Conservation (phyloP, 352 stramenopile genomes). For the Phytophthora podocarpi region DNA sequence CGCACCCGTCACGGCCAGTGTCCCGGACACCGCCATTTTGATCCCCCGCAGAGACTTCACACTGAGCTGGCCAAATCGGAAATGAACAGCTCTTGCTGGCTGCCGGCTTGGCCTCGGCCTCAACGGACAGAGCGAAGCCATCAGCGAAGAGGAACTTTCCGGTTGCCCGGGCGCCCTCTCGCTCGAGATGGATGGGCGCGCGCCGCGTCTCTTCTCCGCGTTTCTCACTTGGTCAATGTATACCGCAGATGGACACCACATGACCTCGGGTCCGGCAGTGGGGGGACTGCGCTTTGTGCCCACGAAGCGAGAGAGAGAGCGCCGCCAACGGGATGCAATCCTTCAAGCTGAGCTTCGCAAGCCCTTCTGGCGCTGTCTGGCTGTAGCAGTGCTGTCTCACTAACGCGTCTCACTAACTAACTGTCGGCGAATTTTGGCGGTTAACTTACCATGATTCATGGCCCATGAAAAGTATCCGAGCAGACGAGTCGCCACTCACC, state of each 20-base stretch:
- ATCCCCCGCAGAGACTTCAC: slow-evolving; percentile 30
- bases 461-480: slow-evolving; percentile 16
- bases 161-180: slow-evolving; percentile 21
- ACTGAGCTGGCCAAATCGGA: slow-evolving; percentile 40
- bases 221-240: slow-evolving; percentile 18
- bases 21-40: slow-evolving; percentile 50
- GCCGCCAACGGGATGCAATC: background rate
- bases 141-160: slow-evolving; percentile 26
- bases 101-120: background rate
- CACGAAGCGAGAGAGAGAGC: background rate
- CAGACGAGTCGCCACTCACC: slow-evolving; percentile 13
- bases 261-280: slow-evolving; percentile 21
- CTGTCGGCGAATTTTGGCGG: slow-evolving; percentile 4
- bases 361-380: background rate
- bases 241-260: slow-evolving; percentile 9
- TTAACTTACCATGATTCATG: background rate
- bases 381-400: slow-evolving; percentile 21
- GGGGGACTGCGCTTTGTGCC: too few relatives aligned
- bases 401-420: slow-evolving; percentile 6
- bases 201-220: slow-evolving; percentile 10
- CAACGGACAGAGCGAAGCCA: slow-evolving; percentile 1
- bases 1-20: slow-evolving; percentile 49
- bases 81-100: slow-evolving; percentile 46
- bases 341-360: background rate
- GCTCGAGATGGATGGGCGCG: slow-evolving; percentile 6